These are phyloP conservation scores for Citrus medica DNA, from an alignment of 345 rosid species.

Conservation along the genomic window DNA sequence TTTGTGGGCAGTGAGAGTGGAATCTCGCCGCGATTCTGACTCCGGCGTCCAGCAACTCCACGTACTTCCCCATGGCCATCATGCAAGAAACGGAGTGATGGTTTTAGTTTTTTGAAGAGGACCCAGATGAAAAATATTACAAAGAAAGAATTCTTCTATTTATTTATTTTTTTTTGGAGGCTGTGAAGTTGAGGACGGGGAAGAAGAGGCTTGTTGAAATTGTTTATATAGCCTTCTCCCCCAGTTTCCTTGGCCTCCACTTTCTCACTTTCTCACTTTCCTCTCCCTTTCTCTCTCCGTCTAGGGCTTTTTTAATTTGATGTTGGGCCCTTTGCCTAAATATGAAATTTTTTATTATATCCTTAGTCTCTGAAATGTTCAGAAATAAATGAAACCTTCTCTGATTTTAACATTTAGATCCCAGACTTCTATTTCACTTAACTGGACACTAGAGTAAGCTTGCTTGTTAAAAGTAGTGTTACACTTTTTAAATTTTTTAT, in stretches of 20 bases:
- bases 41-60: conserved; percentile 47
- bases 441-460: fast-evolving
- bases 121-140: background rate
- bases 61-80: conserved; percentile 39
- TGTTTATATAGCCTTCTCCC: conserved; percentile 12
- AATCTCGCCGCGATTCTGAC: conserved; percentile 49
- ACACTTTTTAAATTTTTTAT: too few relatives aligned
- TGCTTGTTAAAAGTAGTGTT: fast-evolving
- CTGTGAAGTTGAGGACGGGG: background rate
- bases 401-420: too few relatives aligned
- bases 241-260: background rate
- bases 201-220: background rate
- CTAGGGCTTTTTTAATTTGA: background rate
- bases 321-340: too few relatives aligned
- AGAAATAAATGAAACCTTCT: too few relatives aligned
- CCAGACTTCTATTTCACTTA: fast-evolving
- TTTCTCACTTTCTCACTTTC: conserved; percentile 7
- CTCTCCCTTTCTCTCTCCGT: background rate
- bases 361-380: too few relatives aligned
- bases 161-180: background rate
- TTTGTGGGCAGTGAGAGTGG: conserved; percentile 67
- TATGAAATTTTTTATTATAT: too few relatives aligned
- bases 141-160: background rate
- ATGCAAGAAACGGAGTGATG: background rate
- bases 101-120: background rate